A percentile compares a stretch with the other conserved stretches of the same genome.
Evolutionary conservation across 257 asterid species (phyloP).

Genomic region (Solanum chmielewskii): DNA sequence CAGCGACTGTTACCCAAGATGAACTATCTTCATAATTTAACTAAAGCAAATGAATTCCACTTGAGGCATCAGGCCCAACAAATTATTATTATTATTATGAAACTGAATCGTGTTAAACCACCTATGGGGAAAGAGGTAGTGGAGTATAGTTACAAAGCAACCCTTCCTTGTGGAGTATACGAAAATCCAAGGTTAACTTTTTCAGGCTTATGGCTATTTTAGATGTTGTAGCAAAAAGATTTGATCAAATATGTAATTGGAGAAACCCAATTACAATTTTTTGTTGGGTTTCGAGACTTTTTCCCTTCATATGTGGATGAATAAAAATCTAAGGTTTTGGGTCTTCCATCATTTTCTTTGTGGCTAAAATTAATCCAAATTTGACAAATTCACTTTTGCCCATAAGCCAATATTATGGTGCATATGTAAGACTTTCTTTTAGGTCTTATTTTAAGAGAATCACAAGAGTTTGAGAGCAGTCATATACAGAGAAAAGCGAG

Average conservation of each 20-base stretch:
- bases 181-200: conserved; percentile 59
- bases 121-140: conserved; percentile 20
- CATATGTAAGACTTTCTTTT: no score
- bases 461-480: no score
- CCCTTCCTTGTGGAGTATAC: conserved; percentile 48
- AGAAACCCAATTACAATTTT: conserved; percentile 39
- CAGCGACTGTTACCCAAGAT: conserved; percentile 54
- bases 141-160: conserved; percentile 51
- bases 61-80: conserved; percentile 62
- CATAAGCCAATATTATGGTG: no score
- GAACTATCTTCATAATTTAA: conserved; percentile 35
- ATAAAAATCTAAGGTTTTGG: no score
- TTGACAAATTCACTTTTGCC: no score
- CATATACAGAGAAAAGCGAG: no score
- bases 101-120: conserved; percentile 61
- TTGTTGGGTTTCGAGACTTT: no score
- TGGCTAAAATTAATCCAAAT: no score
- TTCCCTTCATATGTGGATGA: no score
- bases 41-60: conserved; percentile 45
- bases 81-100: conserved; percentile 48
- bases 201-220: conserved; percentile 54
- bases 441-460: no score
- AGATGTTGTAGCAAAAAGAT: conserved; percentile 50
- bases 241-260: conserved; percentile 60
- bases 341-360: no score